phyloP scores from a whole-genome alignment of 2,329 filamentous ascomycete species.

The Biscogniauxia mediterranea region DNA sequence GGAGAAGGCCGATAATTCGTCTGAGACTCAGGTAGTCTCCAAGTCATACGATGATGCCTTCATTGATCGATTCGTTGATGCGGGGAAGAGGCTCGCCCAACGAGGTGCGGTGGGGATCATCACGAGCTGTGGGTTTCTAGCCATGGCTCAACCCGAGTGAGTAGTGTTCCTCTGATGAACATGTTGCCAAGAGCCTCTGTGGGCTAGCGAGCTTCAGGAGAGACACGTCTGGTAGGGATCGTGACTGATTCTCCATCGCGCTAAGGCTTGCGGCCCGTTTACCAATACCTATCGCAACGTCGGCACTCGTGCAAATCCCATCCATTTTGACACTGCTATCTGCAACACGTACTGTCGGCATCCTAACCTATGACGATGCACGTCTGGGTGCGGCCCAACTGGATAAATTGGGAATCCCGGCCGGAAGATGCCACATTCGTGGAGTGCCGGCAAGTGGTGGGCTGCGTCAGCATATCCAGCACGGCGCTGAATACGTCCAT shows the following conservation, averaged over 20 bases:
- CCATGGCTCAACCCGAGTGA: slow-evolving; percentile 35
- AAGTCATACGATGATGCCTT: slow-evolving; percentile 33
- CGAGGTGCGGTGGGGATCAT: slow-evolving; percentile 37
- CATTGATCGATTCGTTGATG: slow-evolving; percentile 34
- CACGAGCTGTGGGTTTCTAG: slow-evolving; percentile 40
- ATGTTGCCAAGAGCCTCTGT: too few species aligned
- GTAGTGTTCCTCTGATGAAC: neutral
- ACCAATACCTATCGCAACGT: slow-evolving; percentile 37
- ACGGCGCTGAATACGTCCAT: slow-evolving; percentile 19
- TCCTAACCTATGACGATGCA: slow-evolving; percentile 33
- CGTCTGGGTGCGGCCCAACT: slow-evolving; percentile 25
- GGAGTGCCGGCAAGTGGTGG: slow-evolving; percentile 8
- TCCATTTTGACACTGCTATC: slow-evolving; percentile 29
- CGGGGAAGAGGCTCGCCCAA: slow-evolving; percentile 32
- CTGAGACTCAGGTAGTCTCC: slow-evolving; percentile 31
- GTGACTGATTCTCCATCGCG: too few species aligned
- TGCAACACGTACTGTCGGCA: slow-evolving; percentile 24
- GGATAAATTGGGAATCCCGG: slow-evolving; percentile 21
- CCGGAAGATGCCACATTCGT: slow-evolving; percentile 18
- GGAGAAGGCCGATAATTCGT: slow-evolving; percentile 32
- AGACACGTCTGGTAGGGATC: too few species aligned
- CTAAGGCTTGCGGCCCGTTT: slow-evolving; percentile 31
- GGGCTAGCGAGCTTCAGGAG: too few species aligned
- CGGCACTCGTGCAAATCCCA: slow-evolving; percentile 36
- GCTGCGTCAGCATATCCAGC: slow-evolving; percentile 19